phyloP scores from a whole-genome alignment of 2,329 filamentous ascomycete genomes.

The Colletotrichum australisinense region DNA sequence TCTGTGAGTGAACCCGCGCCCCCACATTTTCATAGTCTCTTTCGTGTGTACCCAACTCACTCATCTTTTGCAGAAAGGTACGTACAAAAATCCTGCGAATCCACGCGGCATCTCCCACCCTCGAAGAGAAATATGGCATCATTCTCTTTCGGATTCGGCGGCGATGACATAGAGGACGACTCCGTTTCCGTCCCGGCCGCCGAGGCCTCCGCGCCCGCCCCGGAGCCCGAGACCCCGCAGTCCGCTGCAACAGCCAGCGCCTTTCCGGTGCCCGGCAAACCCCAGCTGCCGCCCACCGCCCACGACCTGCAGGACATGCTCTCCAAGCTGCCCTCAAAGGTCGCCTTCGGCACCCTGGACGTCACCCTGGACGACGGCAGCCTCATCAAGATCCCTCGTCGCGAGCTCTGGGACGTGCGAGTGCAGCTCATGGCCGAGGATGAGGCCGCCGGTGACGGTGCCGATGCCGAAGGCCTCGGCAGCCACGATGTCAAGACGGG shows the following conservation, averaged over 20 bases:
- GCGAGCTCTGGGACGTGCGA: conserved; percentile 85
- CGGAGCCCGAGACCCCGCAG: conserved; percentile 39
- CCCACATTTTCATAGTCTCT: conserved; percentile 28
- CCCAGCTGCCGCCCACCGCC: conserved; percentile 64
- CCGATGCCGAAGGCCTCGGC: conserved; percentile 65
- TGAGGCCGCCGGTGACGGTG: conserved; percentile 51
- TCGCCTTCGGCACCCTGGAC: conserved; percentile 74
- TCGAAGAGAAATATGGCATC: conserved; percentile 46
- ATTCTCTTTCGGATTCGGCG: conserved; percentile 71
- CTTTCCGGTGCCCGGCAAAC: conserved; percentile 72
- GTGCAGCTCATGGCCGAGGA: conserved; percentile 84
- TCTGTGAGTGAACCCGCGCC: conserved; percentile 20
- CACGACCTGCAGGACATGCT: conserved; percentile 65
- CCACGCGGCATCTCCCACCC: conserved; percentile 10
- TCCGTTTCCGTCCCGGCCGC: conserved; percentile 5
- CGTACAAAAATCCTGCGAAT: conserved; percentile 26
- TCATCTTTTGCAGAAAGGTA: conserved; percentile 1
- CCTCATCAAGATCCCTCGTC: conserved; percentile 70
- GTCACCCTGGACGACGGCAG: conserved; percentile 70
- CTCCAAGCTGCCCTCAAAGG: conserved; percentile 75
- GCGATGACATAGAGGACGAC: conserved; percentile 72
- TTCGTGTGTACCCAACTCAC: neutral
- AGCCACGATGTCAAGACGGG: conserved; percentile 82
- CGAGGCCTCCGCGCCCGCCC: conserved; percentile 39
- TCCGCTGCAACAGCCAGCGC: conserved; percentile 53